Evolutionary conservation across 306 rosid genomes (phyloP).

Genomic region (Quercus aquifolioides): DNA sequence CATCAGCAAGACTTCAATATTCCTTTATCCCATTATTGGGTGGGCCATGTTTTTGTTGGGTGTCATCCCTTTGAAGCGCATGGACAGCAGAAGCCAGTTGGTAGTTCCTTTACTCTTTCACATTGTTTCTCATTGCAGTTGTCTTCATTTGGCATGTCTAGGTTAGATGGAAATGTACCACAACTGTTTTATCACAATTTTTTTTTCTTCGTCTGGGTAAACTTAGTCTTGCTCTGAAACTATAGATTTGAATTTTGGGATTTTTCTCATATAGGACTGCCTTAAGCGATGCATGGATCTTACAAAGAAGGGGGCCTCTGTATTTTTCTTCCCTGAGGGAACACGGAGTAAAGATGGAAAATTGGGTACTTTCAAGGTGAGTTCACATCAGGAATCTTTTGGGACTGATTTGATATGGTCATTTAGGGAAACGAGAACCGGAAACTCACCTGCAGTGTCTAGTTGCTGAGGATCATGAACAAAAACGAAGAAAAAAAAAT

Average conservation of each 20-base stretch:
- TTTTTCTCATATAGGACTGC: slow-evolving; percentile 60
- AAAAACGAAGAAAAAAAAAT: neutral
- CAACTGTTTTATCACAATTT: neutral
- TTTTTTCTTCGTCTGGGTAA: neutral
- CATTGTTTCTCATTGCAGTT: neutral
- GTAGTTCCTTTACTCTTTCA: slow-evolving; percentile 41
- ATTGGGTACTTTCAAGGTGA: slow-evolving; percentile 86
- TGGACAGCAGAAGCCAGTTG: slow-evolving; percentile 93
- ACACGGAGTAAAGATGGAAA: slow-evolving; percentile 89
- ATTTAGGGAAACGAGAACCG: neutral
- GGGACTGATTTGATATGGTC: slow-evolving; percentile 19
- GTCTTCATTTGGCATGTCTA: slow-evolving; percentile 14
- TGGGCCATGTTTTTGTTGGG: slow-evolving; percentile 98
- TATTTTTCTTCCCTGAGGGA: slow-evolving; percentile 96
- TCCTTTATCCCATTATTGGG: slow-evolving; percentile 82
- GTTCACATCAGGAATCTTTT: slow-evolving; percentile 13
- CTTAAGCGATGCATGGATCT: slow-evolving; percentile 82
- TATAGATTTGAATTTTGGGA: slow-evolving; percentile 6
- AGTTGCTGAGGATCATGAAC: neutral
- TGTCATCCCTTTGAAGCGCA: slow-evolving; percentile 80
- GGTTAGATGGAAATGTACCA: slow-evolving; percentile 8
- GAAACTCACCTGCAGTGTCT: neutral
- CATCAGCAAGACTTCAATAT: slow-evolving; percentile 96
- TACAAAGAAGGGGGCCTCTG: slow-evolving; percentile 77
- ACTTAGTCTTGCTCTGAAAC: neutral